phyloP scores from a whole-genome alignment of 768 basidiomycete species.

The Strobilomyces confusus region DNA sequence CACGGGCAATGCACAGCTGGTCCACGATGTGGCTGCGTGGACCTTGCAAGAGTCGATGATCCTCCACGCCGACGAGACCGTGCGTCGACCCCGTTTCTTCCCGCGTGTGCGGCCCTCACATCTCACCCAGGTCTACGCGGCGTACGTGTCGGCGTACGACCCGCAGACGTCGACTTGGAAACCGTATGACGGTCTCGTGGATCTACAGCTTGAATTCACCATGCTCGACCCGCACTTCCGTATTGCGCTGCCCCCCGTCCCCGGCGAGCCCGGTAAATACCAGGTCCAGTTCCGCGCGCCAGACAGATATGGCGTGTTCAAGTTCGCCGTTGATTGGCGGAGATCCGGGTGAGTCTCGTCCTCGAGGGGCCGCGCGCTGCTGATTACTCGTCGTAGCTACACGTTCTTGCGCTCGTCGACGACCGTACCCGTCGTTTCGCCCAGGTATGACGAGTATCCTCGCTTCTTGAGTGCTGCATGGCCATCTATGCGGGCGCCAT shows the following conservation, averaged over 20 bases:
- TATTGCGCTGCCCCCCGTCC: constrained; percentile 60
- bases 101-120: no score
- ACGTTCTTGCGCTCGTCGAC: constrained; percentile 70
- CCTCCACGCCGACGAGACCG: constrained; percentile 79
- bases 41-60: constrained; percentile 85
- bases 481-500: constrained; percentile 92
- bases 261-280: constrained; percentile 62
- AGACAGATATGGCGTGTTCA: constrained; percentile 97
- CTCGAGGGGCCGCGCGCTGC: background rate
- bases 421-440: constrained; percentile 86
- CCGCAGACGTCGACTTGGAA: constrained; percentile 56
- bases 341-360: constrained; percentile 67
- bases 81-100: no score
- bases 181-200: constrained; percentile 65
- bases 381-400: constrained; percentile 42
- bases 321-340: constrained; percentile 88
- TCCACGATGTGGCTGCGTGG: constrained; percentile 77
- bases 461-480: constrained; percentile 93
- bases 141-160: constrained; percentile 69
- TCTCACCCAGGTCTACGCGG: constrained; percentile 62
- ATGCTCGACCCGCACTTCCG: constrained; percentile 99
- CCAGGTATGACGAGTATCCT: constrained; percentile 91
- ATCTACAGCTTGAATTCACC: constrained; percentile 93
- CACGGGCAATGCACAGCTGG: constrained; percentile 75
- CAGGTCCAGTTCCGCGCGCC: constrained; percentile 84